Evolutionary conservation across 2,329 filamentous ascomycete species (phyloP), one percentile per base, ranked within the genome.

Genomic region (Ustulina deusta): DNA sequence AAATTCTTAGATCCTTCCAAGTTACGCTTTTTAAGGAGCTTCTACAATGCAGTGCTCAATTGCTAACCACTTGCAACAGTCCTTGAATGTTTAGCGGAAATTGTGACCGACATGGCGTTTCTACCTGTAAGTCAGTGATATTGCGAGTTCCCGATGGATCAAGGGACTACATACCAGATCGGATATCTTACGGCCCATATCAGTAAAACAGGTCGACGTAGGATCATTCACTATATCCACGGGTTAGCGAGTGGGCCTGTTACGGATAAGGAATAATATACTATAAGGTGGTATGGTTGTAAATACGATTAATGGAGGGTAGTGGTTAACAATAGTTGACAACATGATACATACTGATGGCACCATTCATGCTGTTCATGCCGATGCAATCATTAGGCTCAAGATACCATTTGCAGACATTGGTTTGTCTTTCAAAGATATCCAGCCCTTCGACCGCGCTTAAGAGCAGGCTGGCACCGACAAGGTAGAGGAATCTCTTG

Each of bases 311-410:
- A 22, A 17, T 11, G 6, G 2, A 34, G 25, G 5, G 17, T n/a
- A 42, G 4, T 60, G 13, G 6, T 27, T 15, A 38, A 6, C 17
- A 13, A 17, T 15, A 22, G 29, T 15, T 34, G 9, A n/a, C 29
- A 49, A 46, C 13, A 27, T 17, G 1, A 22, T 56, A 66, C 66
- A 3, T 66, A 69, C 66, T 69, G n/a, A 64, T 69, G 2, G 64
- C 61, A 3, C 67, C 67, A 64, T 68, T 69, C 55, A 67, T 59
- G 40, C 67, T 69, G 25, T 69, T 69, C 67, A 69, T 69, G 25
- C 67, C 67, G 20, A 69, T 69, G 32, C 67, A 69, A 32, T 69
- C 67, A n/a, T 69, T 60, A 6, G 64, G 64, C 11, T 11, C 55
- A 27, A 69, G 64, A 42, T 60, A 57, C 67, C 67, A 69, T 22